Evolutionary conservation across 2,329 filamentous ascomycete genomes (phyloP), one percentile per base, ranked within the genome.

Genomic region (Coniochaeta hoffmannii): DNA sequence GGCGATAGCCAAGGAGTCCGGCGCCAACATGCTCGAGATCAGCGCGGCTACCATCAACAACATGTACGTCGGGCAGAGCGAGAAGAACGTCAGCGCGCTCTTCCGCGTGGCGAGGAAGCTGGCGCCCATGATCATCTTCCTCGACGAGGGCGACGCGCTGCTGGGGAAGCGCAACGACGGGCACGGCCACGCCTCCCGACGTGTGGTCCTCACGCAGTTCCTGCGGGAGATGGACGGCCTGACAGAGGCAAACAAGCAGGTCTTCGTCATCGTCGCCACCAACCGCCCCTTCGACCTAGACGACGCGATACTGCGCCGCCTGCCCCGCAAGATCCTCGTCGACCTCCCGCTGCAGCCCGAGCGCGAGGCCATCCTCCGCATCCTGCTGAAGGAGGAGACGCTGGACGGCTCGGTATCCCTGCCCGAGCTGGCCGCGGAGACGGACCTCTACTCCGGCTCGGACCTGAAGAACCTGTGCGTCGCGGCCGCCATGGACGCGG

Each of bases 231-330:
- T 93, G 94, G 94, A 97, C 64, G 94, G 94, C 11, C 87, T 97
- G 76, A 76, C 77, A 54, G 88, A 89, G 32, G 81, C 85, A 50
- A 51, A 51, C 28, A 51, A 51, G 49, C 88, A 88, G 17, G 90
- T 93, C 2, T 97, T 99, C 69, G 93, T 99, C 70, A 97, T 99
- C 91, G 91, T 97, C 0, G 93, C 94, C 28, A 97, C 92, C 9
- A 97, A 99, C 70, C 81, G 93, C 10, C 94, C 94, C 0, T 97
- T 96, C 65, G 94, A 97, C 65, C 82, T 99, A 1, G 94, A 99
- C 64, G 89, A 94, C 63, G 89, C 89, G 10, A 88, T 94, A 10
- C 78, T 94, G 49, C 80, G 89, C n/a, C 80, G 89, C 12, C 73
- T 92, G 22, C 89, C 89, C 1, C 77, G 89, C 54, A 81, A 87